Conservation (phyloP, 768 basidiomycete species). For the Cystobasidium ongulense region DNA sequence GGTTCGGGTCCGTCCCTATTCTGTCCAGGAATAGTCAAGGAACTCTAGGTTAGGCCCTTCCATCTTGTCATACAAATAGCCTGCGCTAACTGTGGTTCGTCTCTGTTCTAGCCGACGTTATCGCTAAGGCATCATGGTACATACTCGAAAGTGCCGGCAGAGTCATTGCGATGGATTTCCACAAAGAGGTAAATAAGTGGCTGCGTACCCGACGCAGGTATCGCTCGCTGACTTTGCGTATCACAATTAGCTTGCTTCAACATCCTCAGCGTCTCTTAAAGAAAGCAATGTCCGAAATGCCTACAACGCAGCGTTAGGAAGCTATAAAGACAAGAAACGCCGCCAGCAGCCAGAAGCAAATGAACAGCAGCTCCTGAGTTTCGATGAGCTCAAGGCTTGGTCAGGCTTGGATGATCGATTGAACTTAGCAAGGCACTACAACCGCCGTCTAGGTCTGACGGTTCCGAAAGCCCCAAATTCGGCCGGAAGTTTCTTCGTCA, state of each 20-base stretch:
- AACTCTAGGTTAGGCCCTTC: conserved; percentile 29
- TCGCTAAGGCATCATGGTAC: conserved; percentile 67
- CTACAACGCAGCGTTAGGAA: neutral
- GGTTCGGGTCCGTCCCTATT: conserved; percentile 77
- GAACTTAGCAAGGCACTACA: conserved; percentile 53
- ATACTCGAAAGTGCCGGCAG: conserved; percentile 59
- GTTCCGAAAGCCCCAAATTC: conserved; percentile 13
- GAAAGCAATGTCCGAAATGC: neutral
- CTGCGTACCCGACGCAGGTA: neutral
- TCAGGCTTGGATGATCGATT: conserved; percentile 44
- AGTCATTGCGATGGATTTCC: conserved; percentile 57
- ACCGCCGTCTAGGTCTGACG: conserved; percentile 55
- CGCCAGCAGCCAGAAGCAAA: neutral
- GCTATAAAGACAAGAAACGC: neutral
- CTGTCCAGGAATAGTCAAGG: conserved; percentile 51
- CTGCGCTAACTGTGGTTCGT: neutral
- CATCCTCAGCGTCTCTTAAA: neutral
- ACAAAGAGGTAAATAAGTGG: conserved; percentile 50
- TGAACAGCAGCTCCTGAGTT: conserved; percentile 34
- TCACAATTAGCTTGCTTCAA: neutral
- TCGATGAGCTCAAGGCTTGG: conserved; percentile 34
- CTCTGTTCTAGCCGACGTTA: conserved; percentile 52
- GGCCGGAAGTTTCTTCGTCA: conserved; percentile 70
- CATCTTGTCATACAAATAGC: neutral
- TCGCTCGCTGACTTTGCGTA: neutral